These are phyloP conservation scores for Lactarius sanguifluus DNA, from an alignment of 768 basidiomycete genomes.

Conservation along the genomic window DNA sequence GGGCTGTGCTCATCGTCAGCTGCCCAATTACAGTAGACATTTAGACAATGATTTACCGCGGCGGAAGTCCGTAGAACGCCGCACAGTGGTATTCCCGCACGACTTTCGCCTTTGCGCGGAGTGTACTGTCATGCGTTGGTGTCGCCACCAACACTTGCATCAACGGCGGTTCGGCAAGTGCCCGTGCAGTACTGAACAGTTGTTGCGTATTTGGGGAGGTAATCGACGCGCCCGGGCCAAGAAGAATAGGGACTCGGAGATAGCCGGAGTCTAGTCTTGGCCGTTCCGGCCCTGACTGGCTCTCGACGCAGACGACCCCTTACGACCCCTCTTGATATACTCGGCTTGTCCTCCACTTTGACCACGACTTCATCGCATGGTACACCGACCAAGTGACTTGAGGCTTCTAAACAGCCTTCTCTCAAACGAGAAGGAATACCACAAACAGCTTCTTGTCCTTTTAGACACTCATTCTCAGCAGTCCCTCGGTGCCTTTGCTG, in stretches of 20 bases:
- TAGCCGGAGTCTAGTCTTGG: neutral
- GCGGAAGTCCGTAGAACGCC: neutral
- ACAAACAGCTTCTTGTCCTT: slow-evolving; percentile 56
- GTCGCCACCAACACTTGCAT: neutral
- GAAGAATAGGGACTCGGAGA: neutral
- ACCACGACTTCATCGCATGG: slow-evolving; percentile 44
- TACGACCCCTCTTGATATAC: neutral
- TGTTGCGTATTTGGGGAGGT: no score
- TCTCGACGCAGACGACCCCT: neutral
- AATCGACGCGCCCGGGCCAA: no score
- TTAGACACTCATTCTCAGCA: slow-evolving; percentile 55
- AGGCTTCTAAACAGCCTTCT: slow-evolving; percentile 69
- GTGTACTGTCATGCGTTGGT: neutral
- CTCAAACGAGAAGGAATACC: slow-evolving; percentile 68
- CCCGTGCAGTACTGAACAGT: no score
- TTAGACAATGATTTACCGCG: neutral
- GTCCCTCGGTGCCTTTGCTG: slow-evolving; percentile 64
- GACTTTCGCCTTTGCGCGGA: neutral
- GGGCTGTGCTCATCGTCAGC: neutral
- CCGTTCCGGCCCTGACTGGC: no score
- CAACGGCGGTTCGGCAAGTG: no score
- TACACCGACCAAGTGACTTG: slow-evolving; percentile 71
- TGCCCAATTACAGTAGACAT: no score
- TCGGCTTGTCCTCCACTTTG: neutral
- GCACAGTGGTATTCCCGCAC: neutral